Base-by-base conservation (phyloP, 441 rosid species). In the Eruca vesicaria region DNA sequence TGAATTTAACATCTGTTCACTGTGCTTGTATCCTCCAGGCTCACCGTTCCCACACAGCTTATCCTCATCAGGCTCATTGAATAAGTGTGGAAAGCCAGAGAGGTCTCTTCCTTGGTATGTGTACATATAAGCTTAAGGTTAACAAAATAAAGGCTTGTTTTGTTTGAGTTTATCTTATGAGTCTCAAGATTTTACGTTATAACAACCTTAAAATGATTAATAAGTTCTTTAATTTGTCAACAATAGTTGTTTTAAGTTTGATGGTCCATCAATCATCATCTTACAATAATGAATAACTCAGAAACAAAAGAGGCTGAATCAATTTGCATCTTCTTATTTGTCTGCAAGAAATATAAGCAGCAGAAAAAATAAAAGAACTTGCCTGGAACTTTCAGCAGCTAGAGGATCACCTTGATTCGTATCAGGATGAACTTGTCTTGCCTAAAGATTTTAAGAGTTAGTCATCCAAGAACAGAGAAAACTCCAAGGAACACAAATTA, bases 391-490 rank as follows among this genome's bases (percentile, higher is more conserved):
- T 87, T 89, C 90, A 53, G 99, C 97, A 61, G 99, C 92, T 2
- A 79, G 83, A 74, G 98, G 93, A 72, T 95, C 99, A 73, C 88
- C 82, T 31, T 85, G 99, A 84, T 94, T 92, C 80, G 92, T 94
- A 80, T 92, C 99, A 18, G 99, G 98, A 85, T 95, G 99, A 78
- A 95, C 99, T 87, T 88, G 97, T 79, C 88, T 92, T 36, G 99
- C 99, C 99, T 94, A 88, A 63, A 63, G 57, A 82, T 69, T 19
- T 5, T 7, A 69, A 55, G 41, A 66, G 8, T 73, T 7, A 72
- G 67, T 28, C 6, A 2, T 16, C 66, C 14, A 59, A 71, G 3
- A 7, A 61, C 53, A 60, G 29, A 19, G 56, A 62, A 55, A 55
- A 55, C 23, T 19, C 8, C 21, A 75, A 56, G n/a, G 12, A 55